Base-by-base conservation (phyloP, 78 protist species). In the Dictyostelium firmibasis region DNA sequence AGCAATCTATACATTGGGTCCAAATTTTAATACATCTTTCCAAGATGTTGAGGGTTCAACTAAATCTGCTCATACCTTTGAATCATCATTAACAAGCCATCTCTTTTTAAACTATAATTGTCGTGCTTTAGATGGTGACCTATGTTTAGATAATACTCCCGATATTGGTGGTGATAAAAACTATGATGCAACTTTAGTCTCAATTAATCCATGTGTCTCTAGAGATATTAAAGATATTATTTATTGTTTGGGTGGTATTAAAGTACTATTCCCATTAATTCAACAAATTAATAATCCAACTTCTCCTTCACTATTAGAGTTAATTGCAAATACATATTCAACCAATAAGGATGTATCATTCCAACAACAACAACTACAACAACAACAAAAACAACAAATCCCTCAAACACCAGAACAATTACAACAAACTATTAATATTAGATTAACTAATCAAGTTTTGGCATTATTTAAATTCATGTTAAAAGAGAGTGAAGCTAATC, bases 171-270 rank as follows among this genome's bases (percentile, higher is more conserved):
- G 86, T 23, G 93, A 87, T 23, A 82, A 78, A 38, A 87, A 87
- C n/a, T 78, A 64, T 41, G 94, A 89, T 70, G 94, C 94, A 3
- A 70, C 82, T 18, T 60, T 89, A 18, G 87, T 81, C 11, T 78
- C 94, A 4, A 89, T 89, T 43, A 89, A 89, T 35, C 94, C 94
- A 31, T 89, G 94, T 70, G 87, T 89, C 0, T 81, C 87, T 2
- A 25, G 94, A 50, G 94, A 89, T 69, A 79, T 89, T 75, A 89
- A 89, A 81, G 94, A 89, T 70, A 89, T 89, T 16, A 89, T 89
- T 36, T 89, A 89, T 69, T 89, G 94, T 89, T 44, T 89, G 1
- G 94, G 94, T 50, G 94, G 94, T 70, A 89, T 89, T 47, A 89
- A 81, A 50, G 94, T 89, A 11, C 25, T 89, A 36, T 81, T 89